Conservation (phyloP, 768 basidiomycete species). For the Suillus lakei region DNA sequence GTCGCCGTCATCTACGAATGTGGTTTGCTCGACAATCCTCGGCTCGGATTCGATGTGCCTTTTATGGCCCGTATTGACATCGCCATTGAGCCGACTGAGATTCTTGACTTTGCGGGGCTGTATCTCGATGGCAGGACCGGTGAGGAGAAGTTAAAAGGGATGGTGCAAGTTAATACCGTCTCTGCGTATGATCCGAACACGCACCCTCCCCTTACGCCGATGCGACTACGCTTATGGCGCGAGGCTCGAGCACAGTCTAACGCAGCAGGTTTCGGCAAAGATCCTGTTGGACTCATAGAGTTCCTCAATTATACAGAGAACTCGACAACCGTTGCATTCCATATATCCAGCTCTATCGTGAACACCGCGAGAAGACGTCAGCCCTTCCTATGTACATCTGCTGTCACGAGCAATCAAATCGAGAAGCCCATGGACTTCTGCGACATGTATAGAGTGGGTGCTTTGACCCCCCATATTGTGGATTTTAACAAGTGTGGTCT, state of each 20-base stretch:
- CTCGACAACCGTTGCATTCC: conserved; percentile 16
- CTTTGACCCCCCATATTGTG: background rate
- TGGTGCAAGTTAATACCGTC: conserved; percentile 18
- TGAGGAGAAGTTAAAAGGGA: conserved; percentile 14
- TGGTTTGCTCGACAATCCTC: conserved; percentile 13
- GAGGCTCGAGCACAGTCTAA: conserved; percentile 3
- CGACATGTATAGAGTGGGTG: conserved; percentile 15
- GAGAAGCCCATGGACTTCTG: conserved; percentile 20
- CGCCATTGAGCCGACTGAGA: conserved; percentile 19
- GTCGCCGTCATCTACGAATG: conserved; percentile 20
- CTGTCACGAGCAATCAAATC: background rate
- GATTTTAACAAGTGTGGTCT: background rate
- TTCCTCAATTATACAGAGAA: conserved; percentile 24
- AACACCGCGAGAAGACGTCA: conserved; percentile 11
- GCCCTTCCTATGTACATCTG: conserved; percentile 17
- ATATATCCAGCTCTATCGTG: conserved; percentile 2
- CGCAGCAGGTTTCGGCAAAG: background rate
- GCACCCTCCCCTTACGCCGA: conserved; percentile 15
- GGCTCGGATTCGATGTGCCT: conserved; percentile 18
- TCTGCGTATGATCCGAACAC: background rate
- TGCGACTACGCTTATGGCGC: conserved; percentile 16
- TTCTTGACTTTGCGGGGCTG: conserved; percentile 11
- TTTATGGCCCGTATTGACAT: conserved; percentile 22
- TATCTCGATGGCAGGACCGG: conserved; percentile 13
- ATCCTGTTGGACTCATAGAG: conserved; percentile 19